A percentile compares a stretch with the other conserved stretches of the same genome.
Conservation (phyloP, 768 basidiomycete species). For the Trametes meyenii region DNA sequence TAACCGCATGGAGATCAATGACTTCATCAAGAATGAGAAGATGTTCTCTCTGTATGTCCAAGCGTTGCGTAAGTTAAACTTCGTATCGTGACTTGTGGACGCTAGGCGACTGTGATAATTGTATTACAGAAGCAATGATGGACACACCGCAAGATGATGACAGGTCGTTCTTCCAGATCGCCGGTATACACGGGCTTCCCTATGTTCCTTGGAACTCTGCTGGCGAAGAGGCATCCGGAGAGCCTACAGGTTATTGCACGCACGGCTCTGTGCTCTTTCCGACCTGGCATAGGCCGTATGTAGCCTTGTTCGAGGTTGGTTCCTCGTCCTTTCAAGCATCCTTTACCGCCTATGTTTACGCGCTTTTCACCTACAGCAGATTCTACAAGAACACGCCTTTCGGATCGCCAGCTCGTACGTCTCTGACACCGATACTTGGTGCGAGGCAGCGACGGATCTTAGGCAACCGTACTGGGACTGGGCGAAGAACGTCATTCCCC, state of each 20-base stretch:
- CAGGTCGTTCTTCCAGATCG: constrained; percentile 49
- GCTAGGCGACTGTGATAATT: neutral
- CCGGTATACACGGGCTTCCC: constrained; percentile 57
- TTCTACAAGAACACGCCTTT: constrained; percentile 43
- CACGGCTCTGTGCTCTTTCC: constrained; percentile 58
- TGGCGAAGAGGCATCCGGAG: constrained; percentile 36
- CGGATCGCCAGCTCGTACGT: constrained; percentile 46
- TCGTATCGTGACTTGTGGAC: neutral
- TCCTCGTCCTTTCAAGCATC: constrained; percentile 45
- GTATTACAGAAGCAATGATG: constrained; percentile 35
- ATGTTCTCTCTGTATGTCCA: constrained; percentile 57
- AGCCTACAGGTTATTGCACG: constrained; percentile 55
- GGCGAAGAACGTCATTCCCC: constrained; percentile 35
- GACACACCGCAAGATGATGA: constrained; percentile 39
- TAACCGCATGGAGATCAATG: constrained; percentile 17
- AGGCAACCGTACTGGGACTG: constrained; percentile 57
- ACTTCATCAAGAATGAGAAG: constrained; percentile 40
- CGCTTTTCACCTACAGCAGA: constrained; percentile 44
- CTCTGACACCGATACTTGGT: constrained; percentile 32
- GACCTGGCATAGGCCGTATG: constrained; percentile 58
- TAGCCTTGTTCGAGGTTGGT: constrained; percentile 52
- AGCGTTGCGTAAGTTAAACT: constrained; percentile 44
- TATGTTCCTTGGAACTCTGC: constrained; percentile 47
- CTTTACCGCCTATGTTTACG: neutral
- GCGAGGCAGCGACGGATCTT: constrained; percentile 38